phyloP scores from a whole-genome alignment of 2,329 filamentous ascomycete species.

The Endoconidiophora laricicola region DNA sequence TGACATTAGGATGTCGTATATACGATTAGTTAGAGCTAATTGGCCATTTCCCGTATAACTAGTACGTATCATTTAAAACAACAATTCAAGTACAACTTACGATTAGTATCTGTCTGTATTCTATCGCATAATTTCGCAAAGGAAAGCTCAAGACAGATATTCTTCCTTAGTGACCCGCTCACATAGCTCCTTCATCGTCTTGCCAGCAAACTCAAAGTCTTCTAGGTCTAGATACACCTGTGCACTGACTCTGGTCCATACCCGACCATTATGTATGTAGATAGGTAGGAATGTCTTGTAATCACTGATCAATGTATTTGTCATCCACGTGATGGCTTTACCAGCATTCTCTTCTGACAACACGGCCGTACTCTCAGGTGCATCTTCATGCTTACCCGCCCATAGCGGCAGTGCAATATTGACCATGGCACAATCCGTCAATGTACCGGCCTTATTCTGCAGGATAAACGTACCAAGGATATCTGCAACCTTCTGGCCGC shows the following conservation, averaged over 20 bases:
- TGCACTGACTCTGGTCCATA: constrained; percentile 60
- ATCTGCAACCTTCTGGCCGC: constrained; percentile 41
- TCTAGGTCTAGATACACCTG: constrained; percentile 69
- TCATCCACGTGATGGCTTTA: constrained; percentile 40
- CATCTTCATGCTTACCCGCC: constrained; percentile 16
- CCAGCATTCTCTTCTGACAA: constrained; percentile 20
- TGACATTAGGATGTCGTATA: too few relatives aligned
- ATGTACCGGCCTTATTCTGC: constrained; percentile 43
- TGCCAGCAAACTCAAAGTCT: constrained; percentile 59
- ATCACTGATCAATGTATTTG: constrained; percentile 34
- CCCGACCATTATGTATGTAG: constrained; percentile 40
- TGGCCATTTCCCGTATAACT: too few relatives aligned
- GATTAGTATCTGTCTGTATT: neutral
- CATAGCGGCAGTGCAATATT: constrained; percentile 58
- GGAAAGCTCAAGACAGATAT: constrained; percentile 12
- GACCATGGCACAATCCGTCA: constrained; percentile 51
- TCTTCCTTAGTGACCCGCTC: constrained; percentile 24
- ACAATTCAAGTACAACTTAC: too few relatives aligned
- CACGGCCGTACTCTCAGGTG: constrained; percentile 16
- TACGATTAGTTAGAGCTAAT: too few relatives aligned
- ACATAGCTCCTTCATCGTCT: constrained; percentile 35
- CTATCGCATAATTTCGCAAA: neutral
- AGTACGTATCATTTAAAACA: too few relatives aligned
- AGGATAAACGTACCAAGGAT: constrained; percentile 54
- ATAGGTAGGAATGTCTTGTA: constrained; percentile 56